Evolutionary conservation across 2,329 filamentous ascomycete species (phyloP).

Genomic region (Aureobasidium sp.): DNA sequence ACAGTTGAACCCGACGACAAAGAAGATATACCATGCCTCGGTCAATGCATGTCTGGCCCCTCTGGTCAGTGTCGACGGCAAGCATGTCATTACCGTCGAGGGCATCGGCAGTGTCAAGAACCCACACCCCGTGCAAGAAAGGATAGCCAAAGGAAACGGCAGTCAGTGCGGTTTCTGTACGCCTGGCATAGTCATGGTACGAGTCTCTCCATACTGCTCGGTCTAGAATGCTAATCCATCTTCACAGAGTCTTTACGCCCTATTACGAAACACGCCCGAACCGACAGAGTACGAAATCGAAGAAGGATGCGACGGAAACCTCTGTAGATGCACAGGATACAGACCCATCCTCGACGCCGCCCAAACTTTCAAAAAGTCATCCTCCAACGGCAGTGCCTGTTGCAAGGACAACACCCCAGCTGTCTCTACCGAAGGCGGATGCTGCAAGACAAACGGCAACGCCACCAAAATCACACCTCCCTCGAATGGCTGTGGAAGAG

Average conservation of each 20-base stretch:
- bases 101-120: constrained; percentile 82
- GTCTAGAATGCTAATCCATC: not conserved
- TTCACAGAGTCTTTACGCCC: constrained; percentile 71
- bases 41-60: constrained; percentile 95
- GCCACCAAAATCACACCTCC: not conserved
- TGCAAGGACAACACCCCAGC: not conserved
- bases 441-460: constrained; percentile 44
- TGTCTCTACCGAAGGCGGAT: not conserved
- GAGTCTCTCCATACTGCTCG: constrained; percentile 3
- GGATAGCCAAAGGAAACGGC: constrained; percentile 83
- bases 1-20: constrained; percentile 86
- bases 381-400: constrained; percentile 44
- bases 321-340: constrained; percentile 94
- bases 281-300: constrained; percentile 79
- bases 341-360: constrained; percentile 89
- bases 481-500: constrained; percentile 46
- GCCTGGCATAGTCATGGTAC: constrained; percentile 85
- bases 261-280: constrained; percentile 72
- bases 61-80: constrained; percentile 85
- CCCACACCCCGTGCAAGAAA: constrained; percentile 83
- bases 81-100: constrained; percentile 96
- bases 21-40: constrained; percentile 88
- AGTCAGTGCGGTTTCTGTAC: constrained; percentile 96
- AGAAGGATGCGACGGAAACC: constrained; percentile 93
- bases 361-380: constrained; percentile 67